Base-by-base conservation (phyloP, 139 green algal species). In the Chlorella sp. region DNA sequence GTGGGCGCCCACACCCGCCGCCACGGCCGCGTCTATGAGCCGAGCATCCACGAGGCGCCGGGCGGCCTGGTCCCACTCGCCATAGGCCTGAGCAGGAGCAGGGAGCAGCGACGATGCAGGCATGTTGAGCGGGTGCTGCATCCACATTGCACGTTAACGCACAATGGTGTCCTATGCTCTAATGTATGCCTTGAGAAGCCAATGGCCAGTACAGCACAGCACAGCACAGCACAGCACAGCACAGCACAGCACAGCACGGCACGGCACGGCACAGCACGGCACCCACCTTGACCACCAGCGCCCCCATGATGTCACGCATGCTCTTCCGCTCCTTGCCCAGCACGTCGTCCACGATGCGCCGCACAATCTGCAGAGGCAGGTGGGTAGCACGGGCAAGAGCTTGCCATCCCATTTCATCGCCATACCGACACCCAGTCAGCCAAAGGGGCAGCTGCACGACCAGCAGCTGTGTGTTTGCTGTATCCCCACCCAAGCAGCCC, bases 301-400 rank as follows among this genome's bases (percentile, higher is more conserved):
- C 41, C 0, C 26, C 41, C 67, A 92, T 85, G 75, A 92, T 92
- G 38, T 90, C 54, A 11, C 58, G n/a, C 89, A 92, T 92, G 80
- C 67, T 84, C 32, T 86, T 83, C 16, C 87, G 83, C 73, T 86
- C 73, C 76, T 86, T 84, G 48, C 87, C 87, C 87, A 88, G 60
- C 56, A 75, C 24, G 43, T 69, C 69, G 26, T 88, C 84, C 51
- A 60, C 51, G 5, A n/a, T 65, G 56, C 60, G 70, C 40, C 83
- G 79, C 82, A 88, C 87, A 48, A 91, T 89, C 81, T 91, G 76
- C 36, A 32, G 34, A 1, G 0, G 40, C 36, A 75, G 36, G 14
- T 22, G 36, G 24, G 67, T 13, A 2, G 2, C 3, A 14, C 1
- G 17, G 11, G 14, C 67, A 30, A 28, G 1, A 26, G 67, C 6